Base-by-base conservation (phyloP, 306 rosid species). In the Hippophae tibetana region DNA sequence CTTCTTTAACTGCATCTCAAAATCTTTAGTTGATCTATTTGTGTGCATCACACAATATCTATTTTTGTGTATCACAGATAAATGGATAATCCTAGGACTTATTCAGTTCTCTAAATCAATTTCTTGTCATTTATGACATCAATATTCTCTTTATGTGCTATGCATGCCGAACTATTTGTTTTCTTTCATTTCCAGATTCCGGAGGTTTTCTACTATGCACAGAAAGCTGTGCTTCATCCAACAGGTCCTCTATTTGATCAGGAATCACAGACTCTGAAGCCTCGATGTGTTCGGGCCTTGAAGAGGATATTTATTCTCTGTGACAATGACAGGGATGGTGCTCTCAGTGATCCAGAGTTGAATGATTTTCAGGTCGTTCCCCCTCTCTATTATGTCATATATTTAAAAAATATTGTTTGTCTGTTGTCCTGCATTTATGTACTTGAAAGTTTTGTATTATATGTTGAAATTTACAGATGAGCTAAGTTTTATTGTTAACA, bases 221-320 rank as follows among this genome's bases (percentile, higher is more conserved):
- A 89, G 65, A 85, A 89, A 71, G 95, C 90, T 14, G 95, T 89
- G 43, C 97, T 89, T 78, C 97, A 89, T 70, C 95, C 95, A 56
- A 86, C 95, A 0, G 86, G 85, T 60, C 95, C 97, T 52, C 79
- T 89, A 70, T 83, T 89, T 50, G 97, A 89, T 74, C 89, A 85
- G 72, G 92, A 89, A 72, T 73, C 89, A 50, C 95, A 83, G 65
- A 89, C 90, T 63, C 78, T 89, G 60, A 85, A 86, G 81, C 95
- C 89, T 68, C 74, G 87, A 67, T 89, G 97, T 46, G 84, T 86
- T 54, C 76, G 90, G 45, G 90, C 96, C 23, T 74, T 89, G 83
- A 89, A 89, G 77, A 74, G 94, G 41, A 89, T 89, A 60, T 89
- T 89, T 81, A 85, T 89, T 68, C 82, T 81, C 7, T 89, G 97